These are phyloP conservation scores for Paraphoma sp. DNA, from an alignment of 2,329 filamentous ascomycete genomes.

Conservation along the genomic window DNA sequence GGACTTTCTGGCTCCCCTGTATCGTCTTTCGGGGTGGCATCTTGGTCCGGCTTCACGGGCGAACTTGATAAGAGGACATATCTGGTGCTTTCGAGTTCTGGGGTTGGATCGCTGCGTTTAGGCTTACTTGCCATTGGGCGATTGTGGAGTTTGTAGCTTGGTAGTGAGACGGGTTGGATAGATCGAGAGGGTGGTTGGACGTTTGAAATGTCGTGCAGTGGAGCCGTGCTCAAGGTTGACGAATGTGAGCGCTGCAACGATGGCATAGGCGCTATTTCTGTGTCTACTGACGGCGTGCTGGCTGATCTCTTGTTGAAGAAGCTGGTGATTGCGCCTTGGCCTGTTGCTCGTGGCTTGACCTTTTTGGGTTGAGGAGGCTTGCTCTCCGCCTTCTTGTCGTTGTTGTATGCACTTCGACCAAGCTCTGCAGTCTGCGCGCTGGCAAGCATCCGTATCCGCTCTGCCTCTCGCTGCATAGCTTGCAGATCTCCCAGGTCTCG, in stretches of 20 bases:
- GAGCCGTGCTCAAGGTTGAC: constrained; percentile 15
- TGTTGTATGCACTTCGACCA: constrained; percentile 21
- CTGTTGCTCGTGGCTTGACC: constrained; percentile 49
- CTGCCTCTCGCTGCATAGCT: constrained; percentile 48
- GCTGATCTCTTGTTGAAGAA: constrained; percentile 55
- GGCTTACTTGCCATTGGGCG: constrained; percentile 44
- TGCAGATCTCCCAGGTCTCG: constrained; percentile 37
- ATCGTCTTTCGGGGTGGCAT: constrained; percentile 1
- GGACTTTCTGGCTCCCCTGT: constrained; percentile 10
- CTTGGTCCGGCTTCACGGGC: constrained; percentile 42
- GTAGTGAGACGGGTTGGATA: constrained; percentile 33
- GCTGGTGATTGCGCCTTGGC: constrained; percentile 60
- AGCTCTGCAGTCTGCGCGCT: constrained; percentile 29
- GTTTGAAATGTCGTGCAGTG: constrained; percentile 45
- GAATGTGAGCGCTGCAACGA: constrained; percentile 30
- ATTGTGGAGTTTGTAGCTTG: constrained; percentile 39
- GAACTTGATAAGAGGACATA: constrained; percentile 60
- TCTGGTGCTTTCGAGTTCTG: constrained; percentile 35
- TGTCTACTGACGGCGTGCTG: constrained; percentile 18
- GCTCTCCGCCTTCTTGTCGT: constrained; percentile 35
- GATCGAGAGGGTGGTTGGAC: constrained; percentile 19
- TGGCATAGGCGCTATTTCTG: constrained; percentile 9
- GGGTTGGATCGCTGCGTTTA: constrained; percentile 23
- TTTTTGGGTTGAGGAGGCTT: constrained; percentile 23
- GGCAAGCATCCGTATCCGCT: constrained; percentile 32